Evolutionary conservation across 495 filamentous ascomycete species (phyloP).

Genomic region (Cryomyces antarcticus): DNA sequence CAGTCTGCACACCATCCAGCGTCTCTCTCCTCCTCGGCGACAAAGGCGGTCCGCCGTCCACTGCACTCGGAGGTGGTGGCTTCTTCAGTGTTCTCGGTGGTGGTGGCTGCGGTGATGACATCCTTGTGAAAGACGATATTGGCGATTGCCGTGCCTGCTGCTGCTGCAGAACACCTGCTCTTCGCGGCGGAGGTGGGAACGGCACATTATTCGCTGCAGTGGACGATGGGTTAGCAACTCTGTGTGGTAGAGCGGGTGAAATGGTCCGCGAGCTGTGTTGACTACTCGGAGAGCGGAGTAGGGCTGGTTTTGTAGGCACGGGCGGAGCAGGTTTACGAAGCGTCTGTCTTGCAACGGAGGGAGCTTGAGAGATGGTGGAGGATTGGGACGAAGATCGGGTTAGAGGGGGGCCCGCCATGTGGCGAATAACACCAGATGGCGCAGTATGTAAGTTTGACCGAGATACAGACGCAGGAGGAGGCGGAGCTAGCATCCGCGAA

Average conservation of each 20-base stretch:
- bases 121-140: not conserved
- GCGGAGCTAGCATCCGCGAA: not conserved
- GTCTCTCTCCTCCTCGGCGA: conserved; percentile 9
- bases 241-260: not conserved
- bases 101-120: conserved; percentile 1
- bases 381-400: conserved; percentile 2
- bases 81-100: not conserved
- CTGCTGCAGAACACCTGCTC: not conserved
- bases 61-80: conserved; percentile 2
- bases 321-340: conserved; percentile 21
- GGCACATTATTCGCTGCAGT: conserved; percentile 1
- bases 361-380: conserved; percentile 2
- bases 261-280: not conserved
- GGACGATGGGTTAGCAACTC: conserved; percentile 1
- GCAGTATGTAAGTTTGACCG: not conserved
- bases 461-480: not conserved
- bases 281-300: conserved; percentile 10
- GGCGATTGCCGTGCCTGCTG: not conserved
- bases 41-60: conserved; percentile 3
- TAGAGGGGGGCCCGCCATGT: not conserved
- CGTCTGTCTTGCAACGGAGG: conserved; percentile 4
- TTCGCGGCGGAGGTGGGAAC: not conserved
- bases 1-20: conserved; percentile 5
- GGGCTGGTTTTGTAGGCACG: conserved; percentile 20
- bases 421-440: not conserved